These are phyloP conservation scores for Penstemon davidsonii DNA, from an alignment of 257 asterid species.

Conservation along the genomic window DNA sequence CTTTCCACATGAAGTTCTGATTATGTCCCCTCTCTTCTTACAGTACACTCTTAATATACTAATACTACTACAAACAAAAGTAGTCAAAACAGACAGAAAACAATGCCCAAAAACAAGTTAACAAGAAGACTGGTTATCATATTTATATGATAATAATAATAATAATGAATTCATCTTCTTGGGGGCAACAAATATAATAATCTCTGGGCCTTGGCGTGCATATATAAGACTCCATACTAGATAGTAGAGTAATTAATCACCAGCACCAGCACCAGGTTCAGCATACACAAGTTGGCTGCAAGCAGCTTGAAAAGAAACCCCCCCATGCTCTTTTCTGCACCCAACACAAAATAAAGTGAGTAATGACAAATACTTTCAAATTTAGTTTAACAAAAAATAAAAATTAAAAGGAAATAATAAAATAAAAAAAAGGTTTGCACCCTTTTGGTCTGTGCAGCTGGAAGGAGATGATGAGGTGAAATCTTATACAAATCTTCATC, in stretches of 20 bases:
- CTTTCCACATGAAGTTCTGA: no score
- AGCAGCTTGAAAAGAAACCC: conserved; percentile 58
- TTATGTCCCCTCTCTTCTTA: no score
- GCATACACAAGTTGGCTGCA: conserved; percentile 39
- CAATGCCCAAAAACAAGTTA: no score
- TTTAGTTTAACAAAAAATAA: neutral
- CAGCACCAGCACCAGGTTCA: conserved; percentile 12
- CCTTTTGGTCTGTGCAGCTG: conserved; percentile 39
- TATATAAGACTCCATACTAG: no score
- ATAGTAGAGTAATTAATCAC: no score
- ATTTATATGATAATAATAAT: no score
- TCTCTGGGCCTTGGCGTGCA: neutral
- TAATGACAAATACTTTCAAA: neutral
- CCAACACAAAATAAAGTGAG: neutral
- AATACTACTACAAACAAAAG: no score
- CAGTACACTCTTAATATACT: no score
- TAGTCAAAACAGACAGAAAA: no score
- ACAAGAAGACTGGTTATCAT: no score
- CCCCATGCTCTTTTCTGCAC: conserved; percentile 62
- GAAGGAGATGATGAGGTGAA: conserved; percentile 65
- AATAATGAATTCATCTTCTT: conserved; percentile 26
- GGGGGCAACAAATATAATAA: neutral
- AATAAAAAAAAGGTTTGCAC: conserved; percentile 27
- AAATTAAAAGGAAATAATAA: neutral
- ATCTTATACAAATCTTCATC: conserved; percentile 87